A percentile compares a stretch with the other conserved stretches of the same genome.
phyloP scores from a whole-genome alignment of 257 asterid genomes.

The Ehretia macrophylla region DNA sequence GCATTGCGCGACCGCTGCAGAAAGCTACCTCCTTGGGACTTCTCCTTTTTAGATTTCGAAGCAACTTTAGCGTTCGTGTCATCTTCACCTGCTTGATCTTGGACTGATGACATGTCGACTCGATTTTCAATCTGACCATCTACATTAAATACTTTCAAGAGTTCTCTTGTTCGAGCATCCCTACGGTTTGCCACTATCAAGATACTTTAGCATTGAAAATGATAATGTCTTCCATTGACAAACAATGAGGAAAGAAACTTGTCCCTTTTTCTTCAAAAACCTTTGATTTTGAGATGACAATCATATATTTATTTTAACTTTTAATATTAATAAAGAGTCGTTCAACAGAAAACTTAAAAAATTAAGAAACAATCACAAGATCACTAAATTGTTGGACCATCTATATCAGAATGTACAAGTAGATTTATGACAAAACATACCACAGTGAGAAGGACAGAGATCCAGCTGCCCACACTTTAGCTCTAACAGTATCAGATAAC shows the following conservation, averaged over 20 bases:
- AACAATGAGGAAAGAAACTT: too few relatives aligned
- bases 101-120: conserved; percentile 50
- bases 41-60: conserved; percentile 84
- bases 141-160: conserved; percentile 65
- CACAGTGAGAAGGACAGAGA: conserved; percentile 78
- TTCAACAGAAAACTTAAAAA: neutral
- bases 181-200: conserved; percentile 33
- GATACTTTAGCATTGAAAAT: conserved; percentile 12
- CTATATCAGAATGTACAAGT: neutral
- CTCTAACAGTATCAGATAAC: conserved; percentile 58
- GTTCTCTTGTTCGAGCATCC: conserved; percentile 94
- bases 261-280: too few relatives aligned
- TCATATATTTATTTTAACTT: neutral
- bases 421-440: conserved; percentile 26
- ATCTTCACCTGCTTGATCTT: conserved; percentile 79
- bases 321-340: neutral
- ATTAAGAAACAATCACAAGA: neutral
- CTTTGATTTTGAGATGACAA: neutral
- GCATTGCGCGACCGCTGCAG: conserved; percentile 92
- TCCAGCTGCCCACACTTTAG: conserved; percentile 81
- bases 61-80: conserved; percentile 62
- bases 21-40: conserved; percentile 62
- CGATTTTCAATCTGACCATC: conserved; percentile 90
- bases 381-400: too few relatives aligned
- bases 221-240: too few relatives aligned